Percentiles rank a stretch among this genome's conserved stretches.
Evolutionary conservation across 1,284 basidiomycete genomes (phyloP).

Genomic region (Fomitopsis betulina): DNA sequence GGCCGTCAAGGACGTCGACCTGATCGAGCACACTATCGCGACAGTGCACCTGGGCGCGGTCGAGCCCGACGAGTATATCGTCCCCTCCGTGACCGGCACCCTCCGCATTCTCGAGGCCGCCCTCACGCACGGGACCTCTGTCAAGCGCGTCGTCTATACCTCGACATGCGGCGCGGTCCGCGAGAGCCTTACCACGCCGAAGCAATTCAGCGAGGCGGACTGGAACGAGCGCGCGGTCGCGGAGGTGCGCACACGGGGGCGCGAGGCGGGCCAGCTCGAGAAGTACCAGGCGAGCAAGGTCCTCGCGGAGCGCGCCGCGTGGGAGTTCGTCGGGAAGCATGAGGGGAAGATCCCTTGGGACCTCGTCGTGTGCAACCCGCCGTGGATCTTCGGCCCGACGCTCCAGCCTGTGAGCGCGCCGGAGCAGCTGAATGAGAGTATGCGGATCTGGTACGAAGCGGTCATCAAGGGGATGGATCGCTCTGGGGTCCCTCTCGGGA

Average conservation of each 20-base stretch:
- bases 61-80: constrained; percentile 32
- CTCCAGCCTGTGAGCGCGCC: constrained; percentile 46
- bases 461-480: constrained; percentile 26
- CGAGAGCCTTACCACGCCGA: constrained; percentile 17
- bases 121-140: constrained; percentile 29
- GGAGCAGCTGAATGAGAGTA: constrained; percentile 49
- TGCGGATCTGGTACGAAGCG: constrained; percentile 29
- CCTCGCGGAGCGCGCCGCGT: constrained; percentile 51
- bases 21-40: constrained; percentile 42
- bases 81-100: constrained; percentile 27
- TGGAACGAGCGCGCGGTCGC: constrained; percentile 61
- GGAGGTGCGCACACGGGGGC: constrained; percentile 47
- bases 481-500: constrained; percentile 5
- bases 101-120: constrained; percentile 23
- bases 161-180: constrained; percentile 50
- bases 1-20: constrained; percentile 38
- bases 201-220: constrained; percentile 39
- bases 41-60: constrained; percentile 34
- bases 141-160: constrained; percentile 68
- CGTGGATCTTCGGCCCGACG: constrained; percentile 42
- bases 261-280: constrained; percentile 32
- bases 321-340: constrained; percentile 54
- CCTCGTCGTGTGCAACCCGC: constrained; percentile 51
- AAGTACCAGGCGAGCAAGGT: constrained; percentile 65
- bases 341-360: constrained; percentile 47